Base-by-base conservation (phyloP, 805 yeast species). In the Saturnispora gosingensis region DNA sequence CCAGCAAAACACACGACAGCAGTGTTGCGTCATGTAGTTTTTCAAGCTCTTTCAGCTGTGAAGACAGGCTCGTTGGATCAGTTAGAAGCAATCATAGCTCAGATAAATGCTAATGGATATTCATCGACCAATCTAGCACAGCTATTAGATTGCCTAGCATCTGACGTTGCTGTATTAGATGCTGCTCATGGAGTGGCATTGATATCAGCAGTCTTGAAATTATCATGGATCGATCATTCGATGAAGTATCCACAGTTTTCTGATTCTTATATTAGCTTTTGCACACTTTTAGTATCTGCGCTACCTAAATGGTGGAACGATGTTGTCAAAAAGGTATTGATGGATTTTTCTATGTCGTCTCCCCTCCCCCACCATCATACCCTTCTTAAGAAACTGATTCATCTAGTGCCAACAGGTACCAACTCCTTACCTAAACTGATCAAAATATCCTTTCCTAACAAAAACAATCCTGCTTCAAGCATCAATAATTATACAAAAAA, bases 281-380 rank as follows among this genome's bases (percentile, higher is more conserved):
- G 88, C 45, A 75, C 81, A 44, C 86, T 90, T 27, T 73, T 91
- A 49, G 86, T 90, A 38, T 84, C 95, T 3, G 85, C 91, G 45
- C 74, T 83, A 54, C 98, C 98, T 7, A 87, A 82, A 65, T 91
- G 95, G 87, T 82, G 93, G 80, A 77, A 79, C 56, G 95, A 87
- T 53, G 87, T 91, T n/a, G 81, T 86, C 20, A 71, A 74, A 54
- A 76, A 78, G 53, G 67, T 91, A n/a, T 76, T 89, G 10, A 59
- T 73, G 18, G 88, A 82, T 59, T 85, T 91, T 59, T 67, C 63
- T 8, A 34, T 54, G 27, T 58, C 54, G 4, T 50, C 46, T 4
- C 45, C 51, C 39, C 27, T 64, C 16, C 51, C 53, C 15, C 53
- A 81, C 56, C 84, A 82, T 66, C 97, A 91, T 68, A 73, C 74